Evolutionary conservation across 139 green algal genomes (phyloP), one percentile per base, ranked within the genome.

Genomic region (Chlorella sorokiniana): DNA sequence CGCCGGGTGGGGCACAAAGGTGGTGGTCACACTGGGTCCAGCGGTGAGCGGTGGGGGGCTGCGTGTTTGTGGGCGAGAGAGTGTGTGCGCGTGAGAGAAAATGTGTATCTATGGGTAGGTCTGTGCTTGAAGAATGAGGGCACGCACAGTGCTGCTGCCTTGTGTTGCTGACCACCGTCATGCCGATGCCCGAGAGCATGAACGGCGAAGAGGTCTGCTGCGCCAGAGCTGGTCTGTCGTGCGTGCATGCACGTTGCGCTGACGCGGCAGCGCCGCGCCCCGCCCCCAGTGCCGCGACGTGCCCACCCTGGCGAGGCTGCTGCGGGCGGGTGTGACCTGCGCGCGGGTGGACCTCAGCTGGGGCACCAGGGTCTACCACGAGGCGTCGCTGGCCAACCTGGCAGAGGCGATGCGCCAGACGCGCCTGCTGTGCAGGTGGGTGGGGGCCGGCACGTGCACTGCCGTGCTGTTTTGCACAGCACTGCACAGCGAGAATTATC

Each of bases 341-440:
- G 91, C 90, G 2, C 81, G 91, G 3, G 63, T 97, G 29, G 95
- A 98, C 85, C 83, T 98, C 11, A 96, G 89, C 54, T 91, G 94
- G 70, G 82, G 88, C 70, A 44, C 71, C 6, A 41, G 75, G 78
- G 87, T 91, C 54, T 93, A 91, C 71, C 94, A 98, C 79, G 89
- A 90, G 40, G 72, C 89, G 56, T 91, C 88, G 0, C 76, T 97
- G n/a, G 74, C 89, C 29, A 96, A 97, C 75, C 83, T 98, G 41
- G 75, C 83, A 8, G 61, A 74, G 29, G 94, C 94, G 7, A 90
- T 94, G 86, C 56, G 74, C 33, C 78, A 82, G 41, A 96, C 93
- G 0, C 78, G 88, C 35, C 81, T 56, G 27, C 82, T 96, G 48
- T 78, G 71, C 71, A 78, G 70, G 70, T 78, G 45, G 22, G 45